Evolutionary conservation across 2,329 filamentous ascomycete species (phyloP), one percentile per base, ranked within the genome.

Genomic region (Penicillium frequentans): DNA sequence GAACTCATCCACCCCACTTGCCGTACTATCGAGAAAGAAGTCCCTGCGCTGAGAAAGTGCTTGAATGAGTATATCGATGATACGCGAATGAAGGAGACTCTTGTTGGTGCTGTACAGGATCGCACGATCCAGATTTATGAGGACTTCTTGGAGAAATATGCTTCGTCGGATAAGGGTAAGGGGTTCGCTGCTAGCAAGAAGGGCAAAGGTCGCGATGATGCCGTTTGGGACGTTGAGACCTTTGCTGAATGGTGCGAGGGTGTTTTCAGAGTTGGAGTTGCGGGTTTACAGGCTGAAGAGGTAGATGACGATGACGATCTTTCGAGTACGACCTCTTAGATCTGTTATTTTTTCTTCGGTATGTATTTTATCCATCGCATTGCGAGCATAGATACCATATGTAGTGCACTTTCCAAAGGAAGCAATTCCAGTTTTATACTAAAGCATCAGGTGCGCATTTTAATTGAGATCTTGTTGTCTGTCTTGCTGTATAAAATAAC

Each of bases 51-150:
- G 10, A 77, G 86, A 2, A 73, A 73, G 19, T 83, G 86, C 56
- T 67, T 89, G 23, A 81, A 83, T 52, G 84, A 84, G 57, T 89
- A 87, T 67, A 77, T 89, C n/a, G 82, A 85, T 23, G 86, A 89
- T 67, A 73, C 75, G n/a, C 77, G 86, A 26, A 88, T 86, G 56
- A 80, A 83, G 55, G 86, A 89, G 69, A 89, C 86, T 29, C 78
- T 89, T 9, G 84, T 88, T 5, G 84, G 82, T 14, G 86, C 86
- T 2, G 85, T 89, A 24, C 81, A 87, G 70, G 86, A 88, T 66
- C 82, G 82, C 60, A 83, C 87, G 14, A 79, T 86, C 16, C 80
- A 84, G 67, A 79, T 79, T 10, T 89, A 89, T 64, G 86, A 89
- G 67, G 81, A 83, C 6, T 89, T 87, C 74, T 86, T 85, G 59